Base-by-base conservation (phyloP, 805 yeast genomes). In the Teunomyces cretensis region DNA sequence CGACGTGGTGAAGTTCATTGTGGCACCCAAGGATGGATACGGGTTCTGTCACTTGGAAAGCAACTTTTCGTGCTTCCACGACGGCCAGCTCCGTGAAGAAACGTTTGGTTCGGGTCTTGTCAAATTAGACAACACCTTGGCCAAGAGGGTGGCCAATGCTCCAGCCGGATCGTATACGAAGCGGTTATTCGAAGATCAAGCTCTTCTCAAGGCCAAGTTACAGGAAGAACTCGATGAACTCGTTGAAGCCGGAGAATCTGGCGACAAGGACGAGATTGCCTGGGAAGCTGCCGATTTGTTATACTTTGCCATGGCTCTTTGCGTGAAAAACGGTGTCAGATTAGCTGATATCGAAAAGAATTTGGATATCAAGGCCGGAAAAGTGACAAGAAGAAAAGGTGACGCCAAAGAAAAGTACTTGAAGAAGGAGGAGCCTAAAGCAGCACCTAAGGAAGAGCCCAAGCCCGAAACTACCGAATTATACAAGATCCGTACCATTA, bases 221-320 rank as follows among this genome's bases (percentile, higher is more conserved):
- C 81, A 83, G 64, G 99, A 94, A 70, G 99, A 94, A 68, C 95
- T 97, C 36, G 97, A 92, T 58, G 99, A 94, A 67, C 79, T 94
- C 50, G 81, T 90, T 27, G 97, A 90, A 47, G 98, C 99, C 13
- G 74, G 74, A 11, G 50, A 58, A 56, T 45, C 57, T 24, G 54
- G 53, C 9, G 60, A 58, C 39, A 54, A 58, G 28, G 44, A 50
- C 15, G 73, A 92, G 46, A 78, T 89, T 44, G 86, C 98, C 0
- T 94, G 97, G 97, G 99, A 94, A 70, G 92, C 96, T 43, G 99
- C 99, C 7, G 99, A 94, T 64, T 75, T 94, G 63, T 52, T 80
- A 22, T 80, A 80, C 56, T 80, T 80, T 60, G 79, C 78, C 5
- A 56, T 80, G 65, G 68, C 76, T 8, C 75, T 76, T 70, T 76